Evolutionary conservation across 2,329 filamentous ascomycete genomes (phyloP).

Genomic region (Eutypella sp.): DNA sequence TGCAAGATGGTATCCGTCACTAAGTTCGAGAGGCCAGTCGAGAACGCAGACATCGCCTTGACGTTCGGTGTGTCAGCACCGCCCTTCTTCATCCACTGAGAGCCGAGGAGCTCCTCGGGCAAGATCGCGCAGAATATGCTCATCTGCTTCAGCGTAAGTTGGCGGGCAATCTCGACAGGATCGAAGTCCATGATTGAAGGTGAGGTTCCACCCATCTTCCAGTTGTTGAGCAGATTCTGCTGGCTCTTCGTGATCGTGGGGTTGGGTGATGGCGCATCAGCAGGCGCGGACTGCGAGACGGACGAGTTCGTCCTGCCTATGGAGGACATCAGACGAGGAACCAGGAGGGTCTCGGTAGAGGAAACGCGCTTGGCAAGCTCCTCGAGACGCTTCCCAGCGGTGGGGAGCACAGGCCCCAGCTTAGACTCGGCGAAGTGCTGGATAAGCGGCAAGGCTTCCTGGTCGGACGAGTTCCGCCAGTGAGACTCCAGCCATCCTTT

Average conservation of each 20-base stretch:
- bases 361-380: constrained; percentile 78
- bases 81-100: constrained; percentile 89
- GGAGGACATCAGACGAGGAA: constrained; percentile 77
- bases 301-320: constrained; percentile 85
- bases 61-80: constrained; percentile 80
- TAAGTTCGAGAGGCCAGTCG: constrained; percentile 86
- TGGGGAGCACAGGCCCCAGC: constrained; percentile 63
- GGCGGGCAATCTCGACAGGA: constrained; percentile 81
- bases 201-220: constrained; percentile 64
- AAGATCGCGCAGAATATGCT: constrained; percentile 86
- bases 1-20: constrained; percentile 90
- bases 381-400: constrained; percentile 72
- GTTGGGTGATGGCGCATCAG: constrained; percentile 66
- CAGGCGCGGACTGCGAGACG: constrained; percentile 62
- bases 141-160: constrained; percentile 90
- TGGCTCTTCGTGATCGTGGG: constrained; percentile 73
- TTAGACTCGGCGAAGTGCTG: constrained; percentile 73
- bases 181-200: constrained; percentile 88
- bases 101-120: constrained; percentile 84
- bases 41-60: constrained; percentile 86
- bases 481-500: constrained; percentile 97
- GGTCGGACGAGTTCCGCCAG: constrained; percentile 81
- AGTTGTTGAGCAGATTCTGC: constrained; percentile 63
- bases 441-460: constrained; percentile 69
- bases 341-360: constrained; percentile 65